A percentile compares a stretch with the other conserved stretches of the same genome.
Conservation (phyloP, 164 flowering plant genomes). For the Vitis rotundifolia region DNA sequence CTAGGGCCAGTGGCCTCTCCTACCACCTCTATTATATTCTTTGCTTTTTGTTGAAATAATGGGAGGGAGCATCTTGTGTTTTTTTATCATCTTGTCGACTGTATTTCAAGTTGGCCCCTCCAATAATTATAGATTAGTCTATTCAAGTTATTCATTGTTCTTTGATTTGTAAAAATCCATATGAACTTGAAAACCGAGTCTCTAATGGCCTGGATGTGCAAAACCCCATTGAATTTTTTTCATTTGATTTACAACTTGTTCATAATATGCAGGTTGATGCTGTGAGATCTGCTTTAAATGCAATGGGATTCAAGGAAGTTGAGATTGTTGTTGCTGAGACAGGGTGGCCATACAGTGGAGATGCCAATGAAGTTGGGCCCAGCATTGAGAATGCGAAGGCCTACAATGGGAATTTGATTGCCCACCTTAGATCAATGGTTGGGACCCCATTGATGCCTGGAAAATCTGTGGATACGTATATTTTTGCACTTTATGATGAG, state of each 20-base stretch:
- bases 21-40: too few species aligned
- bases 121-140: slow-evolving; percentile 3
- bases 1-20: too few species aligned
- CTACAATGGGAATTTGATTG: slow-evolving; percentile 78
- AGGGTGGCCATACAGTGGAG: slow-evolving; percentile 95
- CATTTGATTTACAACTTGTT: neutral
- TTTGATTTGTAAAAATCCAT: neutral
- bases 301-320: slow-evolving; percentile 66
- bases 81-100: neutral
- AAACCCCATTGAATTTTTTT: neutral
- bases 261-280: slow-evolving; percentile 73
- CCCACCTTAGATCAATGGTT: slow-evolving; percentile 75
- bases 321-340: slow-evolving; percentile 96
- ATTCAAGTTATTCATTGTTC: neutral
- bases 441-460: slow-evolving; percentile 99
- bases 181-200: neutral
- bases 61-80: too few species aligned
- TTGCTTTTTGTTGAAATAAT: too few species aligned
- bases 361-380: slow-evolving; percentile 68
- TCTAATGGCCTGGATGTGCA: neutral
- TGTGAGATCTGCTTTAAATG: slow-evolving; percentile 63
- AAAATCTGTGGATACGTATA: slow-evolving; percentile 79
- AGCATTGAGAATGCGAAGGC: slow-evolving; percentile 87
- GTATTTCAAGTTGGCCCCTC: neutral
- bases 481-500: slow-evolving; percentile 92